phyloP scores from a whole-genome alignment of 805 yeast genomes.

The Candida cerambycidarum region DNA sequence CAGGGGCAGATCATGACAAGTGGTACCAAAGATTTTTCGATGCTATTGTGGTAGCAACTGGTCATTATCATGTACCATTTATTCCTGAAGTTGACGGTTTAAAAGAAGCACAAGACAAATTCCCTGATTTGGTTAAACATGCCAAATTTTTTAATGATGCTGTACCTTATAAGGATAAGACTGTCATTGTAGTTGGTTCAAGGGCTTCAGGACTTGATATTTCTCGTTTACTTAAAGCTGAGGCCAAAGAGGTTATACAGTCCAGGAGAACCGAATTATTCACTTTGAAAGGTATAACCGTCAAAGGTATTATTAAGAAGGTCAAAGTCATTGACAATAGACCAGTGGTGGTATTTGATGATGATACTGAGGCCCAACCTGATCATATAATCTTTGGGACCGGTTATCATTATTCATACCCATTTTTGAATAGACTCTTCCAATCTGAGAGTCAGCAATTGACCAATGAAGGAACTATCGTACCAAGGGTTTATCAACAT shows the following conservation, averaged over 20 bases:
- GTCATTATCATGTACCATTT: constrained; percentile 37
- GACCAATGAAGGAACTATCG: constrained; percentile 34
- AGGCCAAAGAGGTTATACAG: neutral
- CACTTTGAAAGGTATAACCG: constrained; percentile 19
- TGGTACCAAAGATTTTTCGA: constrained; percentile 24
- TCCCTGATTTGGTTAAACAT: constrained; percentile 29
- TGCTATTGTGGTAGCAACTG: constrained; percentile 39
- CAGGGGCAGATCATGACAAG: constrained; percentile 9
- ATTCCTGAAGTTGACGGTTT: constrained; percentile 35
- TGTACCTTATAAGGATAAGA: constrained; percentile 30
- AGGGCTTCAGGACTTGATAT: constrained; percentile 78
- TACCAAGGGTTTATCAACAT: constrained; percentile 40
- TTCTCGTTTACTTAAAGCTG: constrained; percentile 45
- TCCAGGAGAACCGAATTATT: neutral
- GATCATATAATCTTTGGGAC: constrained; percentile 50
- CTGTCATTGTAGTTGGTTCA: constrained; percentile 66
- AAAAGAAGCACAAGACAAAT: constrained; percentile 22
- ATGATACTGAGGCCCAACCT: constrained; percentile 25
- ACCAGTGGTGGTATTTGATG: constrained; percentile 21
- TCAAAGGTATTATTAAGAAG: constrained; percentile 26
- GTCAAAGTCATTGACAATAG: constrained; percentile 22
- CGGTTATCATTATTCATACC: constrained; percentile 49
- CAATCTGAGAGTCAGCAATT: constrained; percentile 17
- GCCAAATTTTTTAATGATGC: constrained; percentile 30
- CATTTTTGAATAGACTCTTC: constrained; percentile 38